Evolutionary conservation across 345 rosid species (phyloP), one percentile per base, ranked within the genome.

Genomic region (Punica granatum): DNA sequence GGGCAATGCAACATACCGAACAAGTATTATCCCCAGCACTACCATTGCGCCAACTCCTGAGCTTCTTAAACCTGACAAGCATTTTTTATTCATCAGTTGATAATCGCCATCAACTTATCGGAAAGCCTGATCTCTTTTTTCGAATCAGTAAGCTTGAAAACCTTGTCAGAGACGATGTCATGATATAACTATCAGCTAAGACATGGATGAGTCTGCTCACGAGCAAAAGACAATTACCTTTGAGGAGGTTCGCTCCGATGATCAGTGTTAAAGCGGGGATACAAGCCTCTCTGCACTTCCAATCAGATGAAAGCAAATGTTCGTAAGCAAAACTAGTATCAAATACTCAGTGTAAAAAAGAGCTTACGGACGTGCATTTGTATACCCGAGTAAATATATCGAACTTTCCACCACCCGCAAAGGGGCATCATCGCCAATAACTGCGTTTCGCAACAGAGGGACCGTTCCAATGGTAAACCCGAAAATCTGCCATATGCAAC

Each of bases 181-280:
- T n/a, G n/a, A n/a, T n/a, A n/a, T n/a, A n/a, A n/a, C n/a, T n/a
- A n/a, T n/a, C n/a, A n/a, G n/a, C n/a, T n/a, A n/a, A n/a, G n/a
- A n/a, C n/a, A n/a, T n/a, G n/a, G n/a, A 64, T n/a, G 5, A 39
- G 25, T 7, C 0, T 4, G 68, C 19, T 21, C 11, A 36, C 15
- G 21, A 19, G 4, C 12, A 37, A 61, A 19, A 36, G 34, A 0
- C n/a, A 37, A 26, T 23, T 56, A 74, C 83, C 88, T 66, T 65
- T 46, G 2, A 74, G 73, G 71, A 84, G 88, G 73, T 84, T 84
- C 60, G 80, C 77, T 26, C 88, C 88, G 19, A 84, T 51, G 42
- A 81, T 69, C 58, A 81, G 69, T 23, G 88, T 81, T 61, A 74
- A 63, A 7, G 69, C 36, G 7, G 85, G 85, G 60, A 84, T 65